These are phyloP conservation scores for Penicillium sp. DNA, from an alignment of 2,329 filamentous ascomycete species.

Conservation along the genomic window DNA sequence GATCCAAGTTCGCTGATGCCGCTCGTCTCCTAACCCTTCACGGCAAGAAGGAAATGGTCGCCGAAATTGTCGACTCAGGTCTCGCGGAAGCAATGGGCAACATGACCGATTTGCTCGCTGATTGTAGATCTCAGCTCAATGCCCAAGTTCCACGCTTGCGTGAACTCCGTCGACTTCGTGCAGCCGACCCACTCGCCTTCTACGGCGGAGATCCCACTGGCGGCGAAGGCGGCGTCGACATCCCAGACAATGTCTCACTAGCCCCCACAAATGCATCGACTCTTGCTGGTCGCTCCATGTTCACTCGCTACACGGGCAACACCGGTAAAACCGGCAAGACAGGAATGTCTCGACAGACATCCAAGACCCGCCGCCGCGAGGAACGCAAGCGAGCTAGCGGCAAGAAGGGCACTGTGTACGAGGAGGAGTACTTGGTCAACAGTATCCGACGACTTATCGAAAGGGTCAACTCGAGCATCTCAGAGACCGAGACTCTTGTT, in stretches of 20 bases:
- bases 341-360: slow-evolving; percentile 66
- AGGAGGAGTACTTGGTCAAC: slow-evolving; percentile 95
- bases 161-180: slow-evolving; percentile 79
- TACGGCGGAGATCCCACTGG: slow-evolving; percentile 74
- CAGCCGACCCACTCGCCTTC: slow-evolving; percentile 82
- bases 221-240: slow-evolving; percentile 60
- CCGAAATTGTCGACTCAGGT: slow-evolving; percentile 71
- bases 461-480: slow-evolving; percentile 70
- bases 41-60: slow-evolving; percentile 63
- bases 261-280: slow-evolving; percentile 84
- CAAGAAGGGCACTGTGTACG: slow-evolving; percentile 96
- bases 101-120: slow-evolving; percentile 87
- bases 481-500: slow-evolving; percentile 74
- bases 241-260: slow-evolving; percentile 90
- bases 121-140: slow-evolving; percentile 82
- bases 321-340: slow-evolving; percentile 64
- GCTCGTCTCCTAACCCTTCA: slow-evolving; percentile 71
- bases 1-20: slow-evolving; percentile 86
- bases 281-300: slow-evolving; percentile 75
- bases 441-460: slow-evolving; percentile 82
- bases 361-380: slow-evolving; percentile 84
- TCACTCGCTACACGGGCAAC: slow-evolving; percentile 89
- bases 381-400: slow-evolving; percentile 93
- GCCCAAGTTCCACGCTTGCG: slow-evolving; percentile 84
- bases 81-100: slow-evolving; percentile 78